Conservation (phyloP, 306 rosid species). For the Acacia acuminata region DNA sequence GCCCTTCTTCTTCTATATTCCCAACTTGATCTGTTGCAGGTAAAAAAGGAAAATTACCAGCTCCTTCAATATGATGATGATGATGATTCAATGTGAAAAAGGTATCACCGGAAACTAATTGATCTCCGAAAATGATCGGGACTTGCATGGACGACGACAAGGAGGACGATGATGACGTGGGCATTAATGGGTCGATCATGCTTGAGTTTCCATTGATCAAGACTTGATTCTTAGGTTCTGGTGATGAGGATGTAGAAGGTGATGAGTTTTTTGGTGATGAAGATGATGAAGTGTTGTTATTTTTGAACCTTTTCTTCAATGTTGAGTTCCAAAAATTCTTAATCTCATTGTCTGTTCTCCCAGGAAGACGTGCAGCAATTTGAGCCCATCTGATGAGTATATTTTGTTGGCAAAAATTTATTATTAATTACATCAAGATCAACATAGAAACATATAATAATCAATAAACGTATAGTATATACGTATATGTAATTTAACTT, state of each 20-base stretch:
- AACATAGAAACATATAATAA: neutral
- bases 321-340: slow-evolving; percentile 96
- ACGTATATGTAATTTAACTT: neutral
- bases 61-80: slow-evolving; percentile 14
- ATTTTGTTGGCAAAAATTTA: neutral
- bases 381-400: slow-evolving; percentile 86
- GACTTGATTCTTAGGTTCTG: slow-evolving; percentile 36
- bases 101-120: slow-evolving; percentile 38
- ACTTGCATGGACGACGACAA: slow-evolving; percentile 40
- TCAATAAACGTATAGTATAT: neutral
- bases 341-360: slow-evolving; percentile 95
- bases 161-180: slow-evolving; percentile 62
- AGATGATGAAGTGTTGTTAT: slow-evolving; percentile 29
- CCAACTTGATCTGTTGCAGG: slow-evolving; percentile 42
- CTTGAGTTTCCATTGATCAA: slow-evolving; percentile 24
- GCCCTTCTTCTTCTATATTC: slow-evolving; percentile 25
- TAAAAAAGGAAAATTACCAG: slow-evolving; percentile 34
- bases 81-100: slow-evolving; percentile 44
- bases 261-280: slow-evolving; percentile 63
- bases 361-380: slow-evolving; percentile 92
- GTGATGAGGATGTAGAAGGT: neutral
- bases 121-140: slow-evolving; percentile 31
- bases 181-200: slow-evolving; percentile 27
- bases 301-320: slow-evolving; percentile 68
- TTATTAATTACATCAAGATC: neutral